phyloP scores from a whole-genome alignment of 2,329 filamentous ascomycete genomes.

The Zalaria sp. region DNA sequence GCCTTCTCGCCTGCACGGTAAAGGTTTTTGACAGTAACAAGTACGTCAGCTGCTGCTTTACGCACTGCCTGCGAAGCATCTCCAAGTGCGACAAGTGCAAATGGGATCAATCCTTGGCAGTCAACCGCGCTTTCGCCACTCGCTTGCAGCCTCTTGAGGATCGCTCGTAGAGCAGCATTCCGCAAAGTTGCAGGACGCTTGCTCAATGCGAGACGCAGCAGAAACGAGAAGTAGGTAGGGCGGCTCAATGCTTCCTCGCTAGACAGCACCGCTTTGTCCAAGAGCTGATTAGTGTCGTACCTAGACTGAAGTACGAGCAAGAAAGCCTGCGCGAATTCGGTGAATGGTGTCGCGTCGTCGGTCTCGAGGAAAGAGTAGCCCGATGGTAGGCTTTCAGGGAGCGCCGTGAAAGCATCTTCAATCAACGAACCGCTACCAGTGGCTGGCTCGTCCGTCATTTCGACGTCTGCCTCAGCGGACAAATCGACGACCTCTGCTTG shows the following conservation, averaged over 20 bases:
- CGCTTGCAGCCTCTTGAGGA: constrained; percentile 42
- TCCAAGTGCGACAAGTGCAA: constrained; percentile 57
- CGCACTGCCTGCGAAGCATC: constrained; percentile 67
- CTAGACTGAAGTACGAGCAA: constrained; percentile 3
- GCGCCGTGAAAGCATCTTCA: background rate
- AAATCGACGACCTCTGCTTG: constrained; percentile 41
- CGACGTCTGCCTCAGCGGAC: constrained; percentile 34
- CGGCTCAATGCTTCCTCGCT: constrained; percentile 34
- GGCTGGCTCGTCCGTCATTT: constrained; percentile 29
- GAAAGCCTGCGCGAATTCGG: constrained; percentile 5
- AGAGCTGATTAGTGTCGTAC: constrained; percentile 2
- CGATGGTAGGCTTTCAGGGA: constrained; percentile 1
- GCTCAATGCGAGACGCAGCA: constrained; percentile 60
- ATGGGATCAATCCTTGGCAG: constrained; percentile 71
- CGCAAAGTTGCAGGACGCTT: constrained; percentile 55
- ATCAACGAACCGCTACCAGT: background rate
- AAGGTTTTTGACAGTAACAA: constrained; percentile 40
- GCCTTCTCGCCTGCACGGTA: constrained; percentile 24
- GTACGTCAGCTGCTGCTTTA: constrained; percentile 55
- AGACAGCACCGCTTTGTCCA: constrained; percentile 1
- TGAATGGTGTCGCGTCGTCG: constrained; percentile 2
- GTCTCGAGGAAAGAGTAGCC: constrained; percentile 6
- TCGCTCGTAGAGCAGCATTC: constrained; percentile 52
- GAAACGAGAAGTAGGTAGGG: constrained; percentile 60
- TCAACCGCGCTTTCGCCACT: constrained; percentile 41